A percentile compares a stretch with the other conserved stretches of the same genome.
phyloP scores from a whole-genome alignment of 768 basidiomycete species.

The Tylopilus sp. region DNA sequence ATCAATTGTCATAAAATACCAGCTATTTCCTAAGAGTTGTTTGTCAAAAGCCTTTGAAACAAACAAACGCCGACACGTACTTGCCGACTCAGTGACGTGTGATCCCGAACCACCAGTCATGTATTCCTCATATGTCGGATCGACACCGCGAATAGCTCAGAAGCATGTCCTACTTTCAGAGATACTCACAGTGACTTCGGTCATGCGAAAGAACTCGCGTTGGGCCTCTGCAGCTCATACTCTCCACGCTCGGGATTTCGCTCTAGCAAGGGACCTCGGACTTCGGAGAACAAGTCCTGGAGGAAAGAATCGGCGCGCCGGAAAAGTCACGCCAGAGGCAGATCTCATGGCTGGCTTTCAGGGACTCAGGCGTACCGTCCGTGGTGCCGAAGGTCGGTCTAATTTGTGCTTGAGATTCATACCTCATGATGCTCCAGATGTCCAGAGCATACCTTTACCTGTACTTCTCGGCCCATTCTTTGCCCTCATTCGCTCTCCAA shows the following conservation, averaged over 20 bases:
- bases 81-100: neutral
- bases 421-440: conserved; percentile 45
- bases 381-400: conserved; percentile 60
- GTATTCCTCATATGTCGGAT: conserved; percentile 10
- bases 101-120: conserved; percentile 6
- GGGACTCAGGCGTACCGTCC: conserved; percentile 71
- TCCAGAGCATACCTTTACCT: conserved; percentile 53
- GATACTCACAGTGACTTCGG: conserved; percentile 85
- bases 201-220: conserved; percentile 97
- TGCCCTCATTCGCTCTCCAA: conserved; percentile 85
- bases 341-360: conserved; percentile 91
- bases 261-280: conserved; percentile 71
- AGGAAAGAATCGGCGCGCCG: conserved; percentile 38
- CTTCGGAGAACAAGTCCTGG: conserved; percentile 58
- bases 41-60: conserved; percentile 24
- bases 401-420: conserved; percentile 5
- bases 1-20: conserved; percentile 9
- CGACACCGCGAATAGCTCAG: conserved; percentile 40
- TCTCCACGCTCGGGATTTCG: conserved; percentile 58
- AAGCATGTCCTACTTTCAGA: conserved; percentile 87
- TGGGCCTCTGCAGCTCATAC: conserved; percentile 81
- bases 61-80: conserved; percentile 25
- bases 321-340: conserved; percentile 62
- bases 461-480: conserved; percentile 84
- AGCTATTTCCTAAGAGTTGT: conserved; percentile 8